Evolutionary conservation across 2,329 filamentous ascomycete species (phyloP).

Genomic region (Macroventuria anomochaeta): DNA sequence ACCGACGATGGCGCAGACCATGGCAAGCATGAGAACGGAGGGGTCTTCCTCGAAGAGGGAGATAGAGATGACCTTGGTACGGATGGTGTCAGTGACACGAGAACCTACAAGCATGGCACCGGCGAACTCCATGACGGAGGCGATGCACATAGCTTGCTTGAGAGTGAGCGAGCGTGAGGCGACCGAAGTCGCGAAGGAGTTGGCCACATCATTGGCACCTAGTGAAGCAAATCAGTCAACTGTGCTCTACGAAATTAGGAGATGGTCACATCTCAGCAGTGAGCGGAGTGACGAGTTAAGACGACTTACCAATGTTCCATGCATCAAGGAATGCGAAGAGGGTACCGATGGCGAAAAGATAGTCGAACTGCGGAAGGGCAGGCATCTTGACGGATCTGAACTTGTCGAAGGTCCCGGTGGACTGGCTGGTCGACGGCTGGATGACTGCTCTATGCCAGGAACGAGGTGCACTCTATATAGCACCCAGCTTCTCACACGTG

Average conservation of each 20-base stretch:
- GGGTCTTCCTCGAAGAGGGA: constrained; percentile 54
- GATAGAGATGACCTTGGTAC: constrained; percentile 56
- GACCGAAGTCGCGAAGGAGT: constrained; percentile 57
- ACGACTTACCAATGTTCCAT: constrained; percentile 64
- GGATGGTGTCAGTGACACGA: constrained; percentile 55
- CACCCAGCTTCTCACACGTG: constrained; percentile 2
- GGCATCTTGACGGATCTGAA: constrained; percentile 32
- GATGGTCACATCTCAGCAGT: background rate
- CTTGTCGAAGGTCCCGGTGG: constrained; percentile 16
- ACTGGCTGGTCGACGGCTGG: constrained; percentile 17
- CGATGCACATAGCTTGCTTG: constrained; percentile 56
- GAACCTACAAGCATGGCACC: constrained; percentile 52
- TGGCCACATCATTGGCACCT: constrained; percentile 61
- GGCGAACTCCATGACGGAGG: constrained; percentile 54
- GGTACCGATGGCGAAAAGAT: constrained; percentile 68
- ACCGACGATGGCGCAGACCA: constrained; percentile 62
- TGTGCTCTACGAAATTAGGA: no score
- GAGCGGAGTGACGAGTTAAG: background rate
- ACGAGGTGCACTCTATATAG: constrained; percentile 25
- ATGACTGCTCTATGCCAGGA: constrained; percentile 5
- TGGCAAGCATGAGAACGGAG: constrained; percentile 59
- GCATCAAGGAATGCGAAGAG: constrained; percentile 71
- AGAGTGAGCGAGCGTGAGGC: constrained; percentile 57
- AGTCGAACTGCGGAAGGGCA: constrained; percentile 63
- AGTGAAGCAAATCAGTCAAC: background rate